phyloP scores from a whole-genome alignment of 306 rosid genomes.

The Biancaea sappan region DNA sequence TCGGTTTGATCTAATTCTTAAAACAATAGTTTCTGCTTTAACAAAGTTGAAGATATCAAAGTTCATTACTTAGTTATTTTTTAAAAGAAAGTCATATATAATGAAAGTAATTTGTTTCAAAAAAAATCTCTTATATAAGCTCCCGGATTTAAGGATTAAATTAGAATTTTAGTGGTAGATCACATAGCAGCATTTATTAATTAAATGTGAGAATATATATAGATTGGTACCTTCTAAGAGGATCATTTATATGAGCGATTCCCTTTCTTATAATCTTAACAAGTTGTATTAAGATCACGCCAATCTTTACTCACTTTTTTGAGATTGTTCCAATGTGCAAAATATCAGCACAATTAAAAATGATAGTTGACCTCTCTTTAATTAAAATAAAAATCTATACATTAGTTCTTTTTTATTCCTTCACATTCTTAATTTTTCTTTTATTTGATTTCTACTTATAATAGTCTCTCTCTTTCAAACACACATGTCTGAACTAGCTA shows the following conservation, averaged over 20 bases:
- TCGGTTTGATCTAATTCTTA: too few species aligned
- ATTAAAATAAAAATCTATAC: not conserved
- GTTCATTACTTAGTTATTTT: too few species aligned
- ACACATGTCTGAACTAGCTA: too few species aligned
- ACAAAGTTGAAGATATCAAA: too few species aligned
- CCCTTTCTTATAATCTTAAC: not conserved
- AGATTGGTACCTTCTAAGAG: not conserved
- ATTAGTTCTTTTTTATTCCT: not conserved
- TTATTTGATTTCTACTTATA: too few species aligned
- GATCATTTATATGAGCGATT: not conserved
- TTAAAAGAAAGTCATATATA: too few species aligned
- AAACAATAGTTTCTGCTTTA: too few species aligned
- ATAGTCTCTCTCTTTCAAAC: too few species aligned
- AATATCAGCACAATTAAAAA: not conserved
- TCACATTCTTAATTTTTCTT: too few species aligned
- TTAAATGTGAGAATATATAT: not conserved
- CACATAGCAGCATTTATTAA: not conserved
- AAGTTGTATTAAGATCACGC: constrained; percentile 25
- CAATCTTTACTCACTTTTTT: not conserved
- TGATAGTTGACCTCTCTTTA: not conserved
- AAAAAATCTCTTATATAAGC: too few species aligned
- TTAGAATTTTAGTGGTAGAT: not conserved
- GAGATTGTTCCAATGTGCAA: not conserved
- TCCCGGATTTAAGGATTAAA: too few species aligned
- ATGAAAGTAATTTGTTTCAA: too few species aligned